Conservation (phyloP, 225 moss, liverwort and hornwort species). For the Pleurozium schreberi region DNA sequence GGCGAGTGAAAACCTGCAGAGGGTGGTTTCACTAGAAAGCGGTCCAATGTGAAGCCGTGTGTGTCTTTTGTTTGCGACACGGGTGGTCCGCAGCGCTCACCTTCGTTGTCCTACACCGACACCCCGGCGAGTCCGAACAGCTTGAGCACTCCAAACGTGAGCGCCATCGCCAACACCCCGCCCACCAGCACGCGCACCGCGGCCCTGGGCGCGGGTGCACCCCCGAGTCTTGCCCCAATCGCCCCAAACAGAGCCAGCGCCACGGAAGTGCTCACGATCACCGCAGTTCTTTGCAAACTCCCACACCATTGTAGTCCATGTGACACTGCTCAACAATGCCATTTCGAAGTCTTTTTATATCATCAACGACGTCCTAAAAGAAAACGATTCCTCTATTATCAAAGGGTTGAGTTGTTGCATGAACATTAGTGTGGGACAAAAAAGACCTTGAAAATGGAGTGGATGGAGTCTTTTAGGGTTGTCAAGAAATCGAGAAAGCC, state of each 20-base stretch:
- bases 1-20: too few relatives aligned
- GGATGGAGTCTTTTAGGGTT: too few relatives aligned
- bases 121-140: constrained; percentile 2
- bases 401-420: too few relatives aligned
- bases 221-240: constrained; percentile 62
- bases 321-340: too few relatives aligned
- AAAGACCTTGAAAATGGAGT: too few relatives aligned
- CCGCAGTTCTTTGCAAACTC: too few relatives aligned
- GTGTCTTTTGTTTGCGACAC: background rate
- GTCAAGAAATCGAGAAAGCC: too few relatives aligned
- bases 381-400: too few relatives aligned
- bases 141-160: constrained; percentile 61
- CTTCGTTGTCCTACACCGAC: background rate
- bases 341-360: too few relatives aligned
- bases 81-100: background rate
- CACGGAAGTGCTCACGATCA: constrained; percentile 34
- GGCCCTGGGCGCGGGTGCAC: constrained; percentile 44
- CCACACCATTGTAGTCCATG: too few relatives aligned
- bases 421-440: too few relatives aligned
- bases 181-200: constrained; percentile 59
- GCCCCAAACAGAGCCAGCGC: constrained; percentile 71
- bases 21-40: background rate
- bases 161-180: constrained; percentile 58
- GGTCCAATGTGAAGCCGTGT: background rate
- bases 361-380: too few relatives aligned